Percentiles rank a stretch among this genome's conserved stretches.
phyloP scores from a whole-genome alignment of 140 eudicot genomes.

The Stevia rebaudiana region DNA sequence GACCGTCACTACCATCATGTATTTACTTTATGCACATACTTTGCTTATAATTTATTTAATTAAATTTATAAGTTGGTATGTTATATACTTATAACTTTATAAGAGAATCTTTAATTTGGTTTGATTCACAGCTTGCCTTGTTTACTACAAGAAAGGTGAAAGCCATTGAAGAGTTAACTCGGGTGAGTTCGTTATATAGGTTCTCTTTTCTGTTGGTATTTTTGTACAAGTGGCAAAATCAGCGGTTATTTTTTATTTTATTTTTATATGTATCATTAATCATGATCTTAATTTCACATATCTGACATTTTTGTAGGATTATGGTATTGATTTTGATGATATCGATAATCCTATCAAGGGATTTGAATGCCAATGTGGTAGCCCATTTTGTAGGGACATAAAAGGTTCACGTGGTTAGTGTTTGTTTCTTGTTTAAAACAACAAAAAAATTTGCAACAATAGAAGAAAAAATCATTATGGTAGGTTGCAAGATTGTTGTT shows the following conservation, averaged over 20 bases:
- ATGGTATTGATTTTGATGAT: constrained; percentile 85
- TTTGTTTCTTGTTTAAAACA: neutral
- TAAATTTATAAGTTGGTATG: neutral
- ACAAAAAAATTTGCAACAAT: neutral
- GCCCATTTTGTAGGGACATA: constrained; percentile 69
- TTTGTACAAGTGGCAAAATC: neutral
- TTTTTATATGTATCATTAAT: neutral
- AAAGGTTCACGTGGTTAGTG: constrained; percentile 51
- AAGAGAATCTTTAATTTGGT: neutral
- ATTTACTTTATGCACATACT: neutral
- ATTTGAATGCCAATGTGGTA: constrained; percentile 69
- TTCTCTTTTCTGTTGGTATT: neutral
- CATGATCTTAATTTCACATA: constrained; percentile 12
- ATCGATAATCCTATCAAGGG: constrained; percentile 55
- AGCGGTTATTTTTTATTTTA: neutral
- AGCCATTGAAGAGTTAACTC: constrained; percentile 88
- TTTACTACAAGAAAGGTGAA: constrained; percentile 79
- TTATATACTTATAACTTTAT: neutral
- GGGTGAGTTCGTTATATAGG: constrained; percentile 49
- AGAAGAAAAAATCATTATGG: neutral
- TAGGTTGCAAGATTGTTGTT: neutral
- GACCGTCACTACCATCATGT: constrained; percentile 91
- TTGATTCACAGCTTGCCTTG: constrained; percentile 65
- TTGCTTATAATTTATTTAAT: neutral
- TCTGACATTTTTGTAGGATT: constrained; percentile 56